A percentile compares a stretch with the other conserved stretches of the same genome.
Conservation (phyloP, 176 grass and related monocot species). For the Tillandsia leiboldiana region DNA sequence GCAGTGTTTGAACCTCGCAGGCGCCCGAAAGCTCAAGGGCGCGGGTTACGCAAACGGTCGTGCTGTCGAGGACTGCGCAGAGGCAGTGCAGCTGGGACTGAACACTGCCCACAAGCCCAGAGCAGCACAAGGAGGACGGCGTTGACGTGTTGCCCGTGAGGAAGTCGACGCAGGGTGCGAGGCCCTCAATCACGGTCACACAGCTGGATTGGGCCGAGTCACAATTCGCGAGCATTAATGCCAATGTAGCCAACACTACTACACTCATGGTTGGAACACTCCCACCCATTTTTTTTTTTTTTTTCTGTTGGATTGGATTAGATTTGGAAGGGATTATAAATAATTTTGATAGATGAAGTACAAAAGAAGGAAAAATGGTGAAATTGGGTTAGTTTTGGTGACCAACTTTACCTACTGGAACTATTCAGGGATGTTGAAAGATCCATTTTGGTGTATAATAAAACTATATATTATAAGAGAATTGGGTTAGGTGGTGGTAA, state of each 20-base stretch:
- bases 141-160: background rate
- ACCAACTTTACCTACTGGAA: no score
- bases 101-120: background rate
- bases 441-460: no score
- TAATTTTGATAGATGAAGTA: no score
- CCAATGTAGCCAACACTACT: background rate
- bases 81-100: background rate
- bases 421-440: no score
- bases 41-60: background rate
- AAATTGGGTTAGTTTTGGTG: no score
- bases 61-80: slow-evolving; percentile 7
- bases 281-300: background rate
- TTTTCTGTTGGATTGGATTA: no score
- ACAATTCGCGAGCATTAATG: background rate
- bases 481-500: no score
- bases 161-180: slow-evolving; percentile 6
- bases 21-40: background rate
- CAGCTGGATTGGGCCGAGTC: slow-evolving; percentile 1
- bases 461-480: no score
- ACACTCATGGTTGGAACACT: background rate
- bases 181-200: background rate
- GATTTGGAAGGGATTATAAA: no score
- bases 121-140: slow-evolving; percentile 9
- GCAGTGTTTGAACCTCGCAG: slow-evolving; percentile 2
- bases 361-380: no score